These are phyloP conservation scores for Pseudoneurospora amorphoporcata DNA, from an alignment of 495 filamentous ascomycete genomes.

Conservation along the genomic window DNA sequence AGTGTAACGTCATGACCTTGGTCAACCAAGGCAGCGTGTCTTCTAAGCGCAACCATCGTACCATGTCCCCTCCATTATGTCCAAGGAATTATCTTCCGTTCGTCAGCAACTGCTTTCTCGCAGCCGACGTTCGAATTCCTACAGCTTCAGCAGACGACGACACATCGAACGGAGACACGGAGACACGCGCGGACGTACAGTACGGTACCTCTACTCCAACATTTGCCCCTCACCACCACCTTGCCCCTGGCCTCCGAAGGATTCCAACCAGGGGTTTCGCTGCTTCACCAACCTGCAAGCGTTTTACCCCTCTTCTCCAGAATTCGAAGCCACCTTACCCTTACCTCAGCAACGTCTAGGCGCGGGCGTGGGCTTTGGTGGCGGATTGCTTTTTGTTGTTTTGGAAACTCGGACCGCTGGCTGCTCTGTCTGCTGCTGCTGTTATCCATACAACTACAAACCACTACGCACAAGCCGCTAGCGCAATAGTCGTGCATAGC, in stretches of 20 bases:
- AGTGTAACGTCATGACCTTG: not conserved
- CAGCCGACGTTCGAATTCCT: not conserved
- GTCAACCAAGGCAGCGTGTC: not conserved
- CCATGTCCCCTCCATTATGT: not conserved
- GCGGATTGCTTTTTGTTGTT: not conserved
- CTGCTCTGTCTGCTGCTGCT: not conserved
- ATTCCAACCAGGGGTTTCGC: not conserved
- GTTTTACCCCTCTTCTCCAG: not conserved
- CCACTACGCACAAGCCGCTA: not conserved
- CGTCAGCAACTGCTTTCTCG: not conserved
- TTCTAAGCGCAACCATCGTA: not conserved
- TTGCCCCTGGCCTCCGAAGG: not conserved
- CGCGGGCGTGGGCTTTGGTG: not conserved
- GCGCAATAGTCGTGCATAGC: not conserved
- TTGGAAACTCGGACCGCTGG: not conserved
- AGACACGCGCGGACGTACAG: not conserved
- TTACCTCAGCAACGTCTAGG: not conserved
- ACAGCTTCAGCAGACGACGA: not conserved
- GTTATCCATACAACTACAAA: not conserved
- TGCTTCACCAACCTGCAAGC: not conserved
- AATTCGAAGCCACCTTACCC: not conserved
- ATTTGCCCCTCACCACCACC: not conserved
- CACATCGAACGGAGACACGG: not conserved
- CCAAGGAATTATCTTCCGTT: not conserved
- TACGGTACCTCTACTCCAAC: not conserved